Percentiles rank a stretch among this genome's conserved stretches.
Conservation (phyloP, 1,139 yeast genomes). For the Nakaseomyces bracarensis region DNA sequence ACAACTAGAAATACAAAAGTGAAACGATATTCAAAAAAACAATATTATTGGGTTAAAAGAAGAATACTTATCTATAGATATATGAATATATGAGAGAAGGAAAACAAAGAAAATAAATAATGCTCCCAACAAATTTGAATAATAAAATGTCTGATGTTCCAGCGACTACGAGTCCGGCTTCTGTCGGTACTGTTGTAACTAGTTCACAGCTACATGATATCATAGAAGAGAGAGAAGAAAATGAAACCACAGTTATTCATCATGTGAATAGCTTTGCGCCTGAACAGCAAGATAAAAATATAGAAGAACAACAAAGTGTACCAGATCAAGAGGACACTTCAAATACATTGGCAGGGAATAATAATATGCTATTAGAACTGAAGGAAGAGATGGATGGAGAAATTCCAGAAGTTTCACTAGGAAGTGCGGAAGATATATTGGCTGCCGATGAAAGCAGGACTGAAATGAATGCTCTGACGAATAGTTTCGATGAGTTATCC, state of each 20-base stretch:
- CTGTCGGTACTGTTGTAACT: not conserved
- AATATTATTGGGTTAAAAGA: not conserved
- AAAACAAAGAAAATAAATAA: too few relatives aligned
- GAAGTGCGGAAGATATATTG: not conserved
- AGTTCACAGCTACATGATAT: constrained; percentile 3
- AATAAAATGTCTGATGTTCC: not conserved
- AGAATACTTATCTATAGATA: not conserved
- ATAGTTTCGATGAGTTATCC: constrained; percentile 19
- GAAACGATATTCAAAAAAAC: too few relatives aligned
- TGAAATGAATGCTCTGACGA: not conserved
- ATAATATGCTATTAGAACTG: not conserved
- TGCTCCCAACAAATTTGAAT: not conserved
- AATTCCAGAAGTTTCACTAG: constrained; percentile 1
- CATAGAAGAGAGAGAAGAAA: constrained; percentile 3
- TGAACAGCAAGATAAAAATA: not conserved
- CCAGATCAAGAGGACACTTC: not conserved
- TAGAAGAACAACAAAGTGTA: not conserved
- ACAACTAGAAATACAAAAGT: too few relatives aligned
- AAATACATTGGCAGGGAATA: too few relatives aligned
- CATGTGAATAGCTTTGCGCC: not conserved
- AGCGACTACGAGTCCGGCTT: constrained; percentile 1
- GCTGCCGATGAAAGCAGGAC: constrained; percentile 1
- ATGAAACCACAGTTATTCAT: constrained; percentile 3
- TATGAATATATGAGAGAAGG: not conserved
- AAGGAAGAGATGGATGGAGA: not conserved